These are phyloP conservation scores for Chaetothyriales sp. DNA, from an alignment of 2,329 filamentous ascomycete genomes.

Conservation along the genomic window DNA sequence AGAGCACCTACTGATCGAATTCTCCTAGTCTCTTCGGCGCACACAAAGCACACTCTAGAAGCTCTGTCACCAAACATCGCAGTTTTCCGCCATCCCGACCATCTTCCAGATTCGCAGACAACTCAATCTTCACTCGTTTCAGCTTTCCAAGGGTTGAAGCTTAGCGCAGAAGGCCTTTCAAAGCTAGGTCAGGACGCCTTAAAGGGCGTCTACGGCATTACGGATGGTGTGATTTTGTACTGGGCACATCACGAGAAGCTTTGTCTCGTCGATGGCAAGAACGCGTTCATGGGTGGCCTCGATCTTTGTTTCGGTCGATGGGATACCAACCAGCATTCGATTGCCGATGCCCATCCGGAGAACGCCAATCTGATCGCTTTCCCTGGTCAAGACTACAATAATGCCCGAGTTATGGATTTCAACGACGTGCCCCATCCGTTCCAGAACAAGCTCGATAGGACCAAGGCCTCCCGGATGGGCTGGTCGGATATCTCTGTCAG, in stretches of 20 bases:
- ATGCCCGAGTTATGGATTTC: constrained; percentile 71
- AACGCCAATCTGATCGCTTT: constrained; percentile 66
- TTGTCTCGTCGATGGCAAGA: constrained; percentile 61
- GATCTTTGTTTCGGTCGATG: constrained; percentile 81
- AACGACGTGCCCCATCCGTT: constrained; percentile 64
- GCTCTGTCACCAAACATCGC: constrained; percentile 67
- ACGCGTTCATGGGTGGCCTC: constrained; percentile 82
- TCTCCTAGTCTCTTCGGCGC: constrained; percentile 47
- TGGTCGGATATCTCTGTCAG: constrained; percentile 81
- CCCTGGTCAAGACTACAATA: constrained; percentile 87
- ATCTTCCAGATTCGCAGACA: constrained; percentile 59
- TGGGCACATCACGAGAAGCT: constrained; percentile 94
- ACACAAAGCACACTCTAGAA: constrained; percentile 71
- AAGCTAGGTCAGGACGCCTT: constrained; percentile 60
- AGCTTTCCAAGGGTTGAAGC: constrained; percentile 42
- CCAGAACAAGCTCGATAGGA: constrained; percentile 74
- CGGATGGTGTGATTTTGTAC: constrained; percentile 68
- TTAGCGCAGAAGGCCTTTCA: constrained; percentile 42
- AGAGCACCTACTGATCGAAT: constrained; percentile 34
- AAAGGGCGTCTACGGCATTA: constrained; percentile 67
- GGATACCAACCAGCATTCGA: constrained; percentile 76
- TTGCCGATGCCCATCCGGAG: constrained; percentile 69
- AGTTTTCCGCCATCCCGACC: constrained; percentile 84
- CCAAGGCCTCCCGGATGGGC: constrained; percentile 71
- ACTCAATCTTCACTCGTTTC: constrained; percentile 45